Conservation (phyloP, 139 green algal genomes). For the Chlamydomonas incerta region DNA sequence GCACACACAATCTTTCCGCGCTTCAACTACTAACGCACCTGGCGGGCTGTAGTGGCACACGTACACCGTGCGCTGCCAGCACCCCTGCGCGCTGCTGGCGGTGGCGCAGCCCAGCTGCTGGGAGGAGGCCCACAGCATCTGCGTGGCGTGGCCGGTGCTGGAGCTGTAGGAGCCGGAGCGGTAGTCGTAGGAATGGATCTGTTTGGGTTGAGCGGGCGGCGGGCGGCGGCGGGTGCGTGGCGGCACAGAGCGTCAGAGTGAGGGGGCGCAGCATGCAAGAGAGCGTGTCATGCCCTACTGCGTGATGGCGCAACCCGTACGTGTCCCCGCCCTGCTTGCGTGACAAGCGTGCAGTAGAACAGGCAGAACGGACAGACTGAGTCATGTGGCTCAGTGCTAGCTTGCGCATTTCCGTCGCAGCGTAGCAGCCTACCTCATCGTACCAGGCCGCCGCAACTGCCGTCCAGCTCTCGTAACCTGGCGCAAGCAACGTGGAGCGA, state of each 20-base stretch:
- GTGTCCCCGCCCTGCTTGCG: no score
- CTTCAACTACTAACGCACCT: not conserved
- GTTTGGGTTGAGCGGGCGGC: no score
- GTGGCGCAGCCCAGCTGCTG: constrained; percentile 22
- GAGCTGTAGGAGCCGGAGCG: not conserved
- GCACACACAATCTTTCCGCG: not conserved
- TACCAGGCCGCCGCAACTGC: not conserved
- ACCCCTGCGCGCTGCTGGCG: not conserved
- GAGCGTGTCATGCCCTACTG: no score
- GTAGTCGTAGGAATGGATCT: constrained; percentile 32
- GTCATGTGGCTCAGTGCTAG: no score
- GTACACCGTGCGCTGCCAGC: constrained; percentile 18
- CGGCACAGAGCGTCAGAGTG: no score
- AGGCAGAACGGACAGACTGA: no score
- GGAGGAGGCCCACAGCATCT: constrained; percentile 30
- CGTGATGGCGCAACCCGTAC: no score
- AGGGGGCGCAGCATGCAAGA: no score
- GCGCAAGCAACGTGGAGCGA: no score
- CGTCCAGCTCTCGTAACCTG: constrained; percentile 10
- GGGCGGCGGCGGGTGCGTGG: not conserved
- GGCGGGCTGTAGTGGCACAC: constrained; percentile 42
- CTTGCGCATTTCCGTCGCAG: no score
- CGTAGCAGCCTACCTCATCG: constrained; percentile 3
- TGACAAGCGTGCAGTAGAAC: no score
- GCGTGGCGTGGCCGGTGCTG: constrained; percentile 15